These are phyloP conservation scores for Limonium bicolor DNA, from an alignment of 148 eudicot species.

Conservation along the genomic window DNA sequence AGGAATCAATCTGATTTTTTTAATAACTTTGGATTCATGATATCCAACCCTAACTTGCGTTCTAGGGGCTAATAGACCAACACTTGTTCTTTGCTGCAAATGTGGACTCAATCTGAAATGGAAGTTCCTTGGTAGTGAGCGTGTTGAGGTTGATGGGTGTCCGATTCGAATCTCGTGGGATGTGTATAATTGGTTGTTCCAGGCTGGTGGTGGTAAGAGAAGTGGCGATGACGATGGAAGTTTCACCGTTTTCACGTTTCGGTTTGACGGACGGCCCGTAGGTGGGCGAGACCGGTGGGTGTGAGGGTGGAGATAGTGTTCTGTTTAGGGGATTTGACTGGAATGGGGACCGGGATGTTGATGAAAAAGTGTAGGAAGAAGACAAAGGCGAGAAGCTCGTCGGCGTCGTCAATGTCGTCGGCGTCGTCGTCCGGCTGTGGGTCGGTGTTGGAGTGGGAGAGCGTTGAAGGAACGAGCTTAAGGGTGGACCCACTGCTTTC, in stretches of 20 bases:
- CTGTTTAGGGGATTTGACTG: slow-evolving; percentile 40
- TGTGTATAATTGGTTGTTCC: slow-evolving; percentile 56
- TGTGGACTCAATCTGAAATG: slow-evolving; percentile 63
- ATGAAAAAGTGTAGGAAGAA: slow-evolving; percentile 25
- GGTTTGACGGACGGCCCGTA: slow-evolving; percentile 22
- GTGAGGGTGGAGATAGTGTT: slow-evolving; percentile 13
- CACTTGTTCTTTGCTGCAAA: too few species aligned
- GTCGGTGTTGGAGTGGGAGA: slow-evolving; percentile 81
- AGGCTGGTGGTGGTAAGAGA: slow-evolving; percentile 17
- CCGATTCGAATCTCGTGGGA: slow-evolving; percentile 65
- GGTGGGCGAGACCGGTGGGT: not conserved
- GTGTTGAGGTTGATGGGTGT: slow-evolving; percentile 49
- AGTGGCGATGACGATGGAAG: slow-evolving; percentile 32
- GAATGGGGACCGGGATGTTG: slow-evolving; percentile 50
- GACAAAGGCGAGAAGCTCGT: slow-evolving; percentile 31
- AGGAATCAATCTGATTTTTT: too few species aligned
- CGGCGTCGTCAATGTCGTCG: slow-evolving; percentile 45
- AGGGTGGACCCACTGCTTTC: slow-evolving; percentile 60
- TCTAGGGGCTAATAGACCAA: too few species aligned
- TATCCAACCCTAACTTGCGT: too few species aligned
- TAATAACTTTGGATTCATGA: too few species aligned
- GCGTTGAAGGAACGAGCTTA: slow-evolving; percentile 61
- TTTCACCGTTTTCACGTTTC: slow-evolving; percentile 56
- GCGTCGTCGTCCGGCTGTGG: slow-evolving; percentile 55
- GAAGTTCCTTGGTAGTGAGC: slow-evolving; percentile 76